These are phyloP conservation scores for Ogataea paradorogensis DNA, from an alignment of 805 yeast genomes.

Conservation along the genomic window DNA sequence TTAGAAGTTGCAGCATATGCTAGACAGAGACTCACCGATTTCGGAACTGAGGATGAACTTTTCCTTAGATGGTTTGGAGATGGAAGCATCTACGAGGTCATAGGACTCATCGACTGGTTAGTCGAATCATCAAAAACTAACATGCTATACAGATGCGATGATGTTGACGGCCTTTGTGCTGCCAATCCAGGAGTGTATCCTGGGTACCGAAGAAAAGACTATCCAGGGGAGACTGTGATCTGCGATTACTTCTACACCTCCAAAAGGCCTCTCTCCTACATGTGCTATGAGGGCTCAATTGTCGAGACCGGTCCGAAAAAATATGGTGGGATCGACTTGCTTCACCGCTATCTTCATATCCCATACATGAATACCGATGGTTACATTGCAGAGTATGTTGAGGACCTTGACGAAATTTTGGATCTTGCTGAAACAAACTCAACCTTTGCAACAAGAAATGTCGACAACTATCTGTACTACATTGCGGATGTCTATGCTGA, in stretches of 20 bases:
- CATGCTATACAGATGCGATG: conserved; percentile 39
- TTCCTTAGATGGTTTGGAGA: conserved; percentile 39
- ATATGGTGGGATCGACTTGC: conserved; percentile 36
- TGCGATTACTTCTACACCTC: conserved; percentile 38
- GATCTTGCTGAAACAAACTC: conserved; percentile 34
- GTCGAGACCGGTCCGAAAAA: conserved; percentile 27
- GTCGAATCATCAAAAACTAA: conserved; percentile 35
- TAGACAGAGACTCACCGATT: conserved; percentile 34
- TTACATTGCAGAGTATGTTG: conserved; percentile 37
- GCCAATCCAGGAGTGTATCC: conserved; percentile 33
- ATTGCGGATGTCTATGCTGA: conserved; percentile 33
- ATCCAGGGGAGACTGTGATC: conserved; percentile 39
- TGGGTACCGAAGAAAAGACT: conserved; percentile 39
- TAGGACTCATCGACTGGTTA: conserved; percentile 35
- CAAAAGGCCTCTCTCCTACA: conserved; percentile 30
- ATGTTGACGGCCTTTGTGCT: conserved; percentile 37
- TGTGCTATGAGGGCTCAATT: conserved; percentile 38
- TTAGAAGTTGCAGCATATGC: conserved; percentile 34
- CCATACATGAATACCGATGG: conserved; percentile 30
- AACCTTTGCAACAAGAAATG: conserved; percentile 36
- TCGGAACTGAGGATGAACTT: conserved; percentile 33
- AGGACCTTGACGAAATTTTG: conserved; percentile 33
- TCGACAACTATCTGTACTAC: conserved; percentile 32
- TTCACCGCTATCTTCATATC: conserved; percentile 40
- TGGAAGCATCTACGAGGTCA: conserved; percentile 35